Evolutionary conservation across 2,329 filamentous ascomycete species (phyloP).

Genomic region (Ambrosiella xylebori): DNA sequence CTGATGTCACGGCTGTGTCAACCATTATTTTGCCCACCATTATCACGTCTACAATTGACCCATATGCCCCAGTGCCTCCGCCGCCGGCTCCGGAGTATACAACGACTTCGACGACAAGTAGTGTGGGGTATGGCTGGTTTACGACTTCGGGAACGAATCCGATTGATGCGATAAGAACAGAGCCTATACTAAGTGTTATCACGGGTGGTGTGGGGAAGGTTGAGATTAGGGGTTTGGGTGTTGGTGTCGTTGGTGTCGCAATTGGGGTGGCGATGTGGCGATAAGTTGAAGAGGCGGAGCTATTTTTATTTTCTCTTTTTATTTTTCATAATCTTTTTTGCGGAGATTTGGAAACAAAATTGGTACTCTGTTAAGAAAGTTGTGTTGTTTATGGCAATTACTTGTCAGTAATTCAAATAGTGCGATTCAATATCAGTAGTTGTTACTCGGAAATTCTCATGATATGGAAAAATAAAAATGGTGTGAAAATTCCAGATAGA

Average conservation of each 20-base stretch:
- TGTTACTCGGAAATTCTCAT: neutral
- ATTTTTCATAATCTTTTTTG: too few relatives aligned
- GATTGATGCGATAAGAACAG: neutral
- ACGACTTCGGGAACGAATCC: neutral
- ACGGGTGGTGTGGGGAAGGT: neutral
- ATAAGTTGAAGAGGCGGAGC: neutral
- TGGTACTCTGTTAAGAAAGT: neutral
- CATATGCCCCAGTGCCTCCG: neutral
- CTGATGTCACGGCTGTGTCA: neutral
- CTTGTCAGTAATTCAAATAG: neutral
- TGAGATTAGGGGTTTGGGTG: neutral
- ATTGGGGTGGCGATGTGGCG: conserved; percentile 1
- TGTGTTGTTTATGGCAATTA: neutral
- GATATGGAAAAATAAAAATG: too few relatives aligned
- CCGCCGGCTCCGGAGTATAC: neutral
- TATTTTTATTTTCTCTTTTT: neutral
- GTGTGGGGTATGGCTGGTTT: neutral
- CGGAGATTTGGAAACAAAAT: neutral
- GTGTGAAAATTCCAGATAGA: too few relatives aligned
- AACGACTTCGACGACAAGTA: neutral
- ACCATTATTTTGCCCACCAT: neutral
- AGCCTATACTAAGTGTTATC: neutral
- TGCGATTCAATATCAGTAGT: neutral
- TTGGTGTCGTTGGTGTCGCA: conserved; percentile 1
- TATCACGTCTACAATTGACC: conserved; percentile 1